phyloP scores from a whole-genome alignment of 2,329 filamentous ascomycete species.

The Penicillium janthinellum region DNA sequence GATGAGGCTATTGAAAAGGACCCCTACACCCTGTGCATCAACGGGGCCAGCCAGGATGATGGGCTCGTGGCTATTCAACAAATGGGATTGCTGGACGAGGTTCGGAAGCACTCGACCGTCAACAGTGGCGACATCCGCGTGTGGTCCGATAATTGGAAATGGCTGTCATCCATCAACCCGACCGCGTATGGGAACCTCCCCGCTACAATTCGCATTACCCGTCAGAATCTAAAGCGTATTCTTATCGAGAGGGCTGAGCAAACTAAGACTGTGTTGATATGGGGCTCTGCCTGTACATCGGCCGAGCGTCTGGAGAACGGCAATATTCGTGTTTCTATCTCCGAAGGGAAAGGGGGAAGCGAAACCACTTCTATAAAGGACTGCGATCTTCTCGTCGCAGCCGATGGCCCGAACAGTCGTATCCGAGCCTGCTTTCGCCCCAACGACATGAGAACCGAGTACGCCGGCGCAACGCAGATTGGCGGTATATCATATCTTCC shows the following conservation, averaged over 20 bases:
- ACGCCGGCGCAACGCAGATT: conserved; percentile 45
- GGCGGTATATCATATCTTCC: conserved; percentile 43
- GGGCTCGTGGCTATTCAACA: conserved; percentile 4
- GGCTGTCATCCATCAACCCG: conserved; percentile 7
- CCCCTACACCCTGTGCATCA: conserved; percentile 2
- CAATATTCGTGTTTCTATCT: conserved; percentile 28
- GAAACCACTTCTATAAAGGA: conserved; percentile 29
- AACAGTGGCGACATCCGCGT: conserved; percentile 7
- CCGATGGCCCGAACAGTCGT: conserved; percentile 50
- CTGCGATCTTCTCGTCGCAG: conserved; percentile 48
- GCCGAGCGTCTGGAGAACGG: conserved; percentile 7
- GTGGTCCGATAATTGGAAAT: conserved; percentile 5
- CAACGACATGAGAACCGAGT: conserved; percentile 40
- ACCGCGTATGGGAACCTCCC: conserved; percentile 3
- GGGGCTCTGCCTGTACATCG: conserved; percentile 6
- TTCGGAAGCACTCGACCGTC: conserved; percentile 2
- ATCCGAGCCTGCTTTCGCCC: conserved; percentile 44
- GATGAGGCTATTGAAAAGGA: conserved; percentile 3
- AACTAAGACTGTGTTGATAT: background rate
- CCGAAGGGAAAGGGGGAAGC: conserved; percentile 37
- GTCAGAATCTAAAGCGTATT: conserved; percentile 1
- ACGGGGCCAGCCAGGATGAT: conserved; percentile 1
- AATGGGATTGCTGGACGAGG: conserved; percentile 3
- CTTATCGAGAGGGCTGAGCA: conserved; percentile 4
- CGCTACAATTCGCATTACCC: conserved; percentile 5